Base-by-base conservation (phyloP, 78 protist genomes). In the Polysphondylium violaceum region DNA sequence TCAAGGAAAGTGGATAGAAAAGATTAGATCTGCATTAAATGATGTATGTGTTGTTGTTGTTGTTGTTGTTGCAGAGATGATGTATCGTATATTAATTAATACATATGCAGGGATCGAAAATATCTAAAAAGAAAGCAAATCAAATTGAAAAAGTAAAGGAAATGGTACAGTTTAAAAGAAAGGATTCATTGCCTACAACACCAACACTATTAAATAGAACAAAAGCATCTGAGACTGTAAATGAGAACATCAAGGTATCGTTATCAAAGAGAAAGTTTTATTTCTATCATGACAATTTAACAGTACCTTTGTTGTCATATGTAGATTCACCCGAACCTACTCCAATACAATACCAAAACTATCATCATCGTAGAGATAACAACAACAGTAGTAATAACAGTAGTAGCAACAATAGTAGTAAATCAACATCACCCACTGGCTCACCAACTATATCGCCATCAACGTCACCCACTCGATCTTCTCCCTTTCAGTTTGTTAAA, bases 1-100 rank as follows among this genome's bases (percentile, higher is more conserved):
- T 58, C 77, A 83, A 58, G 56, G 43, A 9, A 83, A 83, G 58
- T 83, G 91, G 91, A 69, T 83, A 1, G 91, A 83, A 14, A 83
- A 47, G 91, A 51, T 83, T 16, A 68, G 31, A 38, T 43, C 56
- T 2, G 56, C 72, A 0, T 29, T 53, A 11, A 63, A 25, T 16
- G 25, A 36, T 33, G 78, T 31, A 9, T 33, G 5, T 21, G 2
- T 55, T 55, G 23, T 53, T 53, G 21, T 2, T n/a, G n/a, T n/a
- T n/a, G n/a, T n/a, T n/a, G n/a, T n/a, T n/a, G n/a, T n/a, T n/a
- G n/a, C n/a, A n/a, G n/a, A n/a, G n/a, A n/a, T n/a, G n/a, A n/a
- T n/a, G n/a, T n/a, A n/a, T n/a, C n/a, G n/a, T n/a, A n/a, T n/a
- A n/a, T n/a, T n/a, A n/a, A n/a, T n/a, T n/a, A n/a, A n/a, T n/a